Percentiles rank a stretch among this genome's conserved stretches.
These are phyloP conservation scores for Stachybotrys echinatus DNA, from an alignment of 2,329 filamentous ascomycete species.

Conservation along the genomic window DNA sequence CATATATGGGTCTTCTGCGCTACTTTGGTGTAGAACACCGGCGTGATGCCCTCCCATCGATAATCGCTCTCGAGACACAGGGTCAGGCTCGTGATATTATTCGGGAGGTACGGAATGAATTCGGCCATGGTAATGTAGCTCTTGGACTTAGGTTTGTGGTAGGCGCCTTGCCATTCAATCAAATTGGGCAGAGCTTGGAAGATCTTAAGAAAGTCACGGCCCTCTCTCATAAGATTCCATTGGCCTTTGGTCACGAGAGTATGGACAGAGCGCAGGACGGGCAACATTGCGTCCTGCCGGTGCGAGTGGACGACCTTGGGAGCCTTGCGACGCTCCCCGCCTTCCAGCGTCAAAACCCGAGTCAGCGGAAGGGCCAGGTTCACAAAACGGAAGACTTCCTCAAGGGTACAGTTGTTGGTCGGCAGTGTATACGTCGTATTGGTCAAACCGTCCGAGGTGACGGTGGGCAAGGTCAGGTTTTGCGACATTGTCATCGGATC, in stretches of 20 bases:
- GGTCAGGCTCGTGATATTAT: constrained; percentile 56
- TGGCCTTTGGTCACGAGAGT: constrained; percentile 70
- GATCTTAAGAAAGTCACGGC: constrained; percentile 58
- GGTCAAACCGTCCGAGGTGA: constrained; percentile 51
- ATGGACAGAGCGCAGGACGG: constrained; percentile 49
- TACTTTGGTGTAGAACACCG: constrained; percentile 57
- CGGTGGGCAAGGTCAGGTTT: constrained; percentile 41
- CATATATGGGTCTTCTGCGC: constrained; percentile 60
- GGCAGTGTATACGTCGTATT: constrained; percentile 54
- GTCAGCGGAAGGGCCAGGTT: constrained; percentile 52
- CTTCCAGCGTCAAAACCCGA: constrained; percentile 66
- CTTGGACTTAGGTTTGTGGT: constrained; percentile 69
- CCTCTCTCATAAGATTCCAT: constrained; percentile 67
- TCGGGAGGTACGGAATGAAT: constrained; percentile 53
- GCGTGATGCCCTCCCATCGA: constrained; percentile 56
- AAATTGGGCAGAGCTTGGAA: constrained; percentile 60
- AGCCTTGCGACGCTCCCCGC: constrained; percentile 71
- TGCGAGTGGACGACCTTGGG: constrained; percentile 51
- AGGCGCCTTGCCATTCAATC: constrained; percentile 56
- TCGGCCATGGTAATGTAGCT: constrained; percentile 65
- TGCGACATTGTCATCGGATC: constrained; percentile 36
- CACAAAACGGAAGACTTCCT: constrained; percentile 64
- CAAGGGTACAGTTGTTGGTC: constrained; percentile 62
- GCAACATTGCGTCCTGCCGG: constrained; percentile 27
- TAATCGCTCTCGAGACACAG: constrained; percentile 70